Base-by-base conservation (phyloP, 805 yeast species). In the Teunomyces panamensis region DNA sequence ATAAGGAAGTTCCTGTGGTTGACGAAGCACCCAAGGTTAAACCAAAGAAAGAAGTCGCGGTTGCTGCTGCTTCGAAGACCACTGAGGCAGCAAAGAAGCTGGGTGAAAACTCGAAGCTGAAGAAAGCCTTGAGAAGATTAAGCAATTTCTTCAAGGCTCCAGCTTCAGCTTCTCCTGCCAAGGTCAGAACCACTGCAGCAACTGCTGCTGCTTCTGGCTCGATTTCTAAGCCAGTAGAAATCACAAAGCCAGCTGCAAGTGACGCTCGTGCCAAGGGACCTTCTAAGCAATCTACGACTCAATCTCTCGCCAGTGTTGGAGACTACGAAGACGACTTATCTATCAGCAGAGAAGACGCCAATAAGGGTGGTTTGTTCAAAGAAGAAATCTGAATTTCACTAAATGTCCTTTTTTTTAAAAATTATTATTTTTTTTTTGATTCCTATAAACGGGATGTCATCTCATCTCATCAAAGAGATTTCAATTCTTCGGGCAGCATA, bases 331-430 rank as follows among this genome's bases (percentile, higher is more conserved):
- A 67, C 35, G 73, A 68, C 17, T 47, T 65, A 39, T 64, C 71
- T 6, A 56, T 65, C 34, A 52, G 53, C 29, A 32, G 17, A 32
- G 60, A 61, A 46, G 56, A 57, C 44, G 47, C 58, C 32, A 64
- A 64, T 49, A 59, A 60, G 47, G 71, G 71, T 14, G 75, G 75
- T 4, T 52, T 71, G 26, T 72, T 72, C 54, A 72, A 69, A 53
- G 77, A 72, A 56, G 76, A 71, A 53, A 68, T 72, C 47, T 71
- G 57, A 47, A 28, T 32, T 9, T 5, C 24, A 20, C 6, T 20
- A 20, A 20, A 20, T 32, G 34, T 13, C 11, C 14, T n/a, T 30
- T 32, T 32, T 32, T 30, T 11, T 3, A 13, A 32, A 32, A 32
- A 10, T 16, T 14, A 13, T 11, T 10, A 3, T 35, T n/a, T 35